Percentiles rank a stretch among this genome's conserved stretches.
Evolutionary conservation across 306 rosid species (phyloP).

Genomic region (Delonix regia): DNA sequence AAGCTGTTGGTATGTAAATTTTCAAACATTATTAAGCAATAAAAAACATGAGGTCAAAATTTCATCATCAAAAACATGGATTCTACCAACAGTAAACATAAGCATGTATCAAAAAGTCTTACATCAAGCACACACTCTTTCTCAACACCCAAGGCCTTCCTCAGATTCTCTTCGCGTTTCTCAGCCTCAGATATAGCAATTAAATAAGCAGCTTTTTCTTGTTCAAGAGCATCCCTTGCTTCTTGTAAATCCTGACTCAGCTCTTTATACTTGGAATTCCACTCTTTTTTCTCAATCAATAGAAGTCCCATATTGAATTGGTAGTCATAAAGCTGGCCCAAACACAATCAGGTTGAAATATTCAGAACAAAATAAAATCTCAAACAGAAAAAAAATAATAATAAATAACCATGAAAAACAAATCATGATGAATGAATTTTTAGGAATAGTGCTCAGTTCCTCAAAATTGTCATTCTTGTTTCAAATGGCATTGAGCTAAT

Average conservation of each 20-base stretch:
- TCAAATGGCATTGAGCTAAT: slow-evolving; percentile 3
- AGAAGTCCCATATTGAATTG: slow-evolving; percentile 98
- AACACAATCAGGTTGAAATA: slow-evolving; percentile 22
- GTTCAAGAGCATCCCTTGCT: slow-evolving; percentile 68
- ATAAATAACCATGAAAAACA: not conserved
- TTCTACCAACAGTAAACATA: slow-evolving; percentile 1
- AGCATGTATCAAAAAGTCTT: slow-evolving; percentile 44
- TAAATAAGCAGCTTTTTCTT: slow-evolving; percentile 73
- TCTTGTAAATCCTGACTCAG: slow-evolving; percentile 58
- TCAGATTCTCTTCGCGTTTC: slow-evolving; percentile 80
- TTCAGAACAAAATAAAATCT: not conserved
- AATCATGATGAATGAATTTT: not conserved
- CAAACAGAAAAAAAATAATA: slow-evolving; percentile 7
- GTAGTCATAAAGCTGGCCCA: slow-evolving; percentile 84
- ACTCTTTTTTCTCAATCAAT: slow-evolving; percentile 93
- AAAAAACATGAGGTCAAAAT: not conserved
- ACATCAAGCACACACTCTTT: slow-evolving; percentile 94
- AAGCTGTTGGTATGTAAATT: slow-evolving; percentile 56
- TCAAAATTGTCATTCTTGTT: not conserved
- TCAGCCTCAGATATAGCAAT: slow-evolving; percentile 75
- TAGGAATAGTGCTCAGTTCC: not conserved
- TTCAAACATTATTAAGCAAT: slow-evolving; percentile 44
- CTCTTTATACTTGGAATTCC: slow-evolving; percentile 69
- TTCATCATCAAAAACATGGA: not conserved
- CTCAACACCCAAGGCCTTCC: slow-evolving; percentile 95